Evolutionary conservation across 192 early-diverging fungal genomes (phyloP).

Genomic region (Glomus cerebriforme): DNA sequence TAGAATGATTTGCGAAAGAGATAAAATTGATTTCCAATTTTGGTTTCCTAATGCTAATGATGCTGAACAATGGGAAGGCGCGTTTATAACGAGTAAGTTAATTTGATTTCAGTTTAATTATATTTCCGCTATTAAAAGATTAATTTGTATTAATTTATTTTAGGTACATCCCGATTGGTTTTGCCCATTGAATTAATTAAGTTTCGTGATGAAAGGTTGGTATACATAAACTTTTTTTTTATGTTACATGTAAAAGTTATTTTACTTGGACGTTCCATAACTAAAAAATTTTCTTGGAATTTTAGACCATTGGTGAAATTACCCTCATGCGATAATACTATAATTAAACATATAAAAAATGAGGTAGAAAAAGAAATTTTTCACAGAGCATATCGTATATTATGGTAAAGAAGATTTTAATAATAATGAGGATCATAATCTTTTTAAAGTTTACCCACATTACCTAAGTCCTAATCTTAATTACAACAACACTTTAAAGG

Average conservation of each 20-base stretch:
- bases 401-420: neutral
- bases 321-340: neutral
- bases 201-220: conserved; percentile 40
- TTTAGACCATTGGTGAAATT: conserved; percentile 3
- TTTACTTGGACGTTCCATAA: neutral
- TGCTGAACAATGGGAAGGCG: conserved; percentile 59
- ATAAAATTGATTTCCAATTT: conserved; percentile 54
- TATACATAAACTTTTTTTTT: neutral
- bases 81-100: conserved; percentile 66
- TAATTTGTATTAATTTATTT: neutral
- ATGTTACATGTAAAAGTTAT: neutral
- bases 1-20: conserved; percentile 51
- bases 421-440: too few relatives aligned
- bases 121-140: neutral
- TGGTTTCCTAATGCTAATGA: conserved; percentile 56
- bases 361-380: conserved; percentile 31
- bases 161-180: conserved; percentile 57
- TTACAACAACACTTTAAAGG: too few relatives aligned
- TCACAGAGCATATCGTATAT: neutral
- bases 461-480: too few relatives aligned
- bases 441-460: too few relatives aligned
- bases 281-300: neutral
- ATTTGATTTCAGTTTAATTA: neutral
- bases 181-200: conserved; percentile 53
- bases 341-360: conserved; percentile 10